Evolutionary conservation across 345 rosid genomes (phyloP), one percentile per base, ranked within the genome.

Genomic region (Nasturtium officinale): DNA sequence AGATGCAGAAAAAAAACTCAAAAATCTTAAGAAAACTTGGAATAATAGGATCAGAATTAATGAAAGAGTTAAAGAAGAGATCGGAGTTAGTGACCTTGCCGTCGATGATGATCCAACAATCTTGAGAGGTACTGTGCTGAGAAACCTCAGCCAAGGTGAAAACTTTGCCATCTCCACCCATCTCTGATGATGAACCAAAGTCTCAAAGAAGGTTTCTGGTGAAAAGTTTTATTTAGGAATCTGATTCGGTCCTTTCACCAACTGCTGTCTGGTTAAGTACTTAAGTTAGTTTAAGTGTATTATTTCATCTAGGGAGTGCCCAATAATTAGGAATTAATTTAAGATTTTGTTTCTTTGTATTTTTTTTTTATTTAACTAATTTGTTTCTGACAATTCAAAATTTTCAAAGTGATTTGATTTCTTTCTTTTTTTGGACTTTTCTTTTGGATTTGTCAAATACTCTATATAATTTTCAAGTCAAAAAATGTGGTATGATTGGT

Each of bases 61-160:
- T 42, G 7, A 23, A 2, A n/a, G 46, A 40, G 16, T 13, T 40
- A 3, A 40, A 28, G 47, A 2, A 6, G 35, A 54, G 70, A 73
- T 54, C 28, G 57, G 51, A 40, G 64, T 29, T 0, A 12, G 7
- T 50, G 50, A 94, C 97, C 97, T 89, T 91, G 78, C 93, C 96
- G 9, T 88, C 83, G 70, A 94, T 88, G 78, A 89, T 81, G 68
- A 94, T 92, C 98, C 96, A 94, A 50, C 96, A 94, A 52, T 91
- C 97, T 66, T 89, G 68, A 52, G 64, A 38, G 76, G 17, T 63
- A 78, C 82, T 88, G 86, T 94, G 93, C 61, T 85, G 67, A 51
- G 97, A 84, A 45, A 91, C 97, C 78, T 94, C 87, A 3, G 86
- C 74, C 81, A 94, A 80, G 78, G 89, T 81, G 74, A 59, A 89